Evolutionary conservation across 139 green algal species (phyloP), one percentile per base, ranked within the genome.

Genomic region (Chlorella sp.): DNA sequence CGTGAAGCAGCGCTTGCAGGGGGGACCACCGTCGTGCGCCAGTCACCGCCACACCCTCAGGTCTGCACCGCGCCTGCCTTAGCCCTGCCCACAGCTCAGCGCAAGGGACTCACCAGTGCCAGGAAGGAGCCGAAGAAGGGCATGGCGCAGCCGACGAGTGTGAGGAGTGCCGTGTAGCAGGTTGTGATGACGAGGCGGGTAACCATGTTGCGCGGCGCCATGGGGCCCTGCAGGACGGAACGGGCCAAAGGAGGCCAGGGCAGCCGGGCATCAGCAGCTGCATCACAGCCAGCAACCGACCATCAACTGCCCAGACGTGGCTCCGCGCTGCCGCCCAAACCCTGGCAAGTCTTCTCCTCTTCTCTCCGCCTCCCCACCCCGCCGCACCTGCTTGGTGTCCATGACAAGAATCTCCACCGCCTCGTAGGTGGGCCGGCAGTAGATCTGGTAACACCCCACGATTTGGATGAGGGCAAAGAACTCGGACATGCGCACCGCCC

Each of bases 381-480:
- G 48, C 48, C 48, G 48, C 48, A 57, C 48, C 48, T 57, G 48
- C 48, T 57, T 71, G 64, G 11, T 18, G 64, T 71, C 64, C 64
- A 71, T 71, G 64, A n/a, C 61, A n/a, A 15, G 66, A 0, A 68
- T 36, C 34, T 85, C 60, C 14, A 71, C 40, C 9, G 85, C 60
- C 40, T 90, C 89, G 42, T 91, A 93, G 0, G 91, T 92, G 21
- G 92, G 90, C 0, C 90, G 88, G 28, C 83, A 92, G 85, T 93
- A 94, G 80, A 92, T 91, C 90, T 94, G 91, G 75, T 93, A 94
- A 76, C 92, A 94, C 22, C 92, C 92, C 24, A 91, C 34, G 40
- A 94, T 90, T 77, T 94, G 92, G 26, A 94, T 60, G 30, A 94
- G 89, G 2, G 92, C 92, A 39, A 92, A 84, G 40, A 94, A 83